Evolutionary conservation across 768 basidiomycete genomes (phyloP).

Genomic region (Daedaleopsis sinensis): DNA sequence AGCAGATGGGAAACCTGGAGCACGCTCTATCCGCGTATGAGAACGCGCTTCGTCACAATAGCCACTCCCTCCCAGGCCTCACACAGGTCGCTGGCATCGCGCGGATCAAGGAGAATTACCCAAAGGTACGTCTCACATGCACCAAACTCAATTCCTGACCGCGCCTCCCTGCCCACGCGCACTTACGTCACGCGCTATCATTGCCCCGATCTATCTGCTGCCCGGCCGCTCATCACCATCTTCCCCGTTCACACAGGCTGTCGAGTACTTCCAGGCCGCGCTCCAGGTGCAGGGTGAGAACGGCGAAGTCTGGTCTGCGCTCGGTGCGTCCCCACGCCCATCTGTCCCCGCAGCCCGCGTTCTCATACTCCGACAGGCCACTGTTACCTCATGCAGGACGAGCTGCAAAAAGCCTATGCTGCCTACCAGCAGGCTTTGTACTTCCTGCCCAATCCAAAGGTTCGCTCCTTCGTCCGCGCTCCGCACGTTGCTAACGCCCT

Average conservation of each 20-base stretch:
- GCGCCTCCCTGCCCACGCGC: slow-evolving; percentile 1
- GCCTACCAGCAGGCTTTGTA: slow-evolving; percentile 99
- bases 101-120: slow-evolving; percentile 96
- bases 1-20: slow-evolving; percentile 93
- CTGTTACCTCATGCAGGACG: slow-evolving; percentile 99
- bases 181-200: slow-evolving; percentile 23
- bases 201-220: slow-evolving; percentile 19
- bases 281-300: slow-evolving; percentile 91
- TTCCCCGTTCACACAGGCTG: slow-evolving; percentile 57
- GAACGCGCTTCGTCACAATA: slow-evolving; percentile 93
- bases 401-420: slow-evolving; percentile 96
- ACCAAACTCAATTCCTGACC: slow-evolving; percentile 5
- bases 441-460: slow-evolving; percentile 93
- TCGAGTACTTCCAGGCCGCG: slow-evolving; percentile 96
- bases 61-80: slow-evolving; percentile 85
- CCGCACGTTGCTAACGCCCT: slow-evolving; percentile 12
- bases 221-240: slow-evolving; percentile 19
- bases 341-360: slow-evolving; percentile 11
- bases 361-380: slow-evolving; percentile 59
- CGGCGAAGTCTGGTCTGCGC: slow-evolving; percentile 97
- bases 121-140: slow-evolving; percentile 66
- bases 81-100: slow-evolving; percentile 95
- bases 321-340: slow-evolving; percentile 57
- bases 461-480: slow-evolving; percentile 35
- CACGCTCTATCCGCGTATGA: slow-evolving; percentile 94